phyloP scores from a whole-genome alignment of 345 rosid genomes.

The Aquilaria yunnanensis region DNA sequence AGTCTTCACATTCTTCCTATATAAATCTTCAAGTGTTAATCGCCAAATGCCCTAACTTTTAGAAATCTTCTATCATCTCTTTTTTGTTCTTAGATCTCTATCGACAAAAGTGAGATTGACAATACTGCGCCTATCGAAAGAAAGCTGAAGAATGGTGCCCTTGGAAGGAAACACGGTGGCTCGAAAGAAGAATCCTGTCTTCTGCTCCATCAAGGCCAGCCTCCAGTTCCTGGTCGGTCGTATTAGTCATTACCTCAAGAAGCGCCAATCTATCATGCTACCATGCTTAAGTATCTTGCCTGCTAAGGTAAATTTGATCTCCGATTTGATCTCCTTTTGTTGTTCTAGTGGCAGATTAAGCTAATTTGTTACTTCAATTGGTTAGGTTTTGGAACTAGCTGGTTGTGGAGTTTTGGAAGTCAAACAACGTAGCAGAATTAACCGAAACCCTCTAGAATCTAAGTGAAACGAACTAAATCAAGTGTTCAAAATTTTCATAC shows the following conservation, averaged over 20 bases:
- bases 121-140: constrained; percentile 40
- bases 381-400: no score
- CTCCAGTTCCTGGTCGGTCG: constrained; percentile 80
- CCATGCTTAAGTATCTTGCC: no score
- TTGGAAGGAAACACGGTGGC: constrained; percentile 64
- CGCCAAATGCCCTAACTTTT: background rate
- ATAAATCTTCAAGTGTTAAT: constrained; percentile 1
- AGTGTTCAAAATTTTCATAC: no score
- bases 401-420: no score
- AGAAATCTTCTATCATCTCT: no score
- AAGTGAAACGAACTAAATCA: no score
- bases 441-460: no score
- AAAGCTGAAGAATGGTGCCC: constrained; percentile 58
- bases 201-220: constrained; percentile 66
- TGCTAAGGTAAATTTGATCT: no score
- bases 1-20: background rate
- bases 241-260: constrained; percentile 68
- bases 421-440: no score
- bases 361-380: no score
- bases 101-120: constrained; percentile 7
- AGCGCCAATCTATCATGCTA: constrained; percentile 24
- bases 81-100: background rate
- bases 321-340: no score
- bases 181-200: constrained; percentile 69
- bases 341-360: no score